Evolutionary conservation across 352 stramenopile species (phyloP).

Genomic region (Globisporangium megalacanthum): DNA sequence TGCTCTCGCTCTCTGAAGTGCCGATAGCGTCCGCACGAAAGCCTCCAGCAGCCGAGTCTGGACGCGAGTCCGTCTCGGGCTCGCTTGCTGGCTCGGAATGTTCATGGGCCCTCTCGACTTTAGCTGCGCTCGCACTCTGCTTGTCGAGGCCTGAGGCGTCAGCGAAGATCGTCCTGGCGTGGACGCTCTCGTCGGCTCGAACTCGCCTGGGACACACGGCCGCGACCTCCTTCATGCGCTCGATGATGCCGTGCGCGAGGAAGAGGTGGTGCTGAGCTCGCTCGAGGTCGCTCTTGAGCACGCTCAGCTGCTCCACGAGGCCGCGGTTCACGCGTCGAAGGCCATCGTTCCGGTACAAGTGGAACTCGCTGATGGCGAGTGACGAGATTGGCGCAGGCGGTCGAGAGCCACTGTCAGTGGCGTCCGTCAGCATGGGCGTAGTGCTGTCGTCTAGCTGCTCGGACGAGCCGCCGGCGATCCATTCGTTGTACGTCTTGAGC

Average conservation of each 20-base stretch:
- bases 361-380: slow-evolving; percentile 3
- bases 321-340: slow-evolving; percentile 9
- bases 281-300: slow-evolving; percentile 8
- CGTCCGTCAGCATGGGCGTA: not conserved
- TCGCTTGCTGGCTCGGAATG: too few relatives aligned
- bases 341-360: slow-evolving; percentile 9
- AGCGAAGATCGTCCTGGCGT: not conserved
- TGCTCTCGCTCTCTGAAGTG: too few relatives aligned
- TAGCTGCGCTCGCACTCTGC: not conserved
- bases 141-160: not conserved
- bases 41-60: too few relatives aligned
- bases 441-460: not conserved
- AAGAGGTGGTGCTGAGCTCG: slow-evolving; percentile 5
- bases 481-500: slow-evolving; percentile 12
- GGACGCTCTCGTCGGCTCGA: not conserved
- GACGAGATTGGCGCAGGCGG: not conserved
- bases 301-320: slow-evolving; percentile 11
- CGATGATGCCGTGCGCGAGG: slow-evolving; percentile 7
- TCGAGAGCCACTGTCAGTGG: not conserved
- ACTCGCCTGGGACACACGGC: slow-evolving; percentile 3
- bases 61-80: too few relatives aligned
- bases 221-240: slow-evolving; percentile 10
- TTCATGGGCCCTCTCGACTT: too few relatives aligned
- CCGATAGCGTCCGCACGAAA: too few relatives aligned
- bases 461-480: slow-evolving; percentile 2